Base-by-base conservation (phyloP, 306 rosid genomes). In the Prunus davidiana region DNA sequence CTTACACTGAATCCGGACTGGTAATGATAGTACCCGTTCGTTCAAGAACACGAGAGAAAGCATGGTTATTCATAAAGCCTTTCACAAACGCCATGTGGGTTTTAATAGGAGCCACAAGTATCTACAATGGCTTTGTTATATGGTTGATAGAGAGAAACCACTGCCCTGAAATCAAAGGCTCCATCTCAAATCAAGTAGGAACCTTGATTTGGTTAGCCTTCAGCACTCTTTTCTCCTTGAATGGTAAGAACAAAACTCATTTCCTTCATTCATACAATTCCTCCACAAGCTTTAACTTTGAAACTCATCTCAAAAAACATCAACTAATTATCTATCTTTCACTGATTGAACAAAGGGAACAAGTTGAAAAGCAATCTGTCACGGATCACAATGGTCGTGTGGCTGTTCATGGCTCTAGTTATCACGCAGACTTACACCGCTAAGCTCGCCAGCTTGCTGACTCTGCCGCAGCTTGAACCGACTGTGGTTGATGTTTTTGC, bases 101-200 rank as follows among this genome's bases (percentile, higher is more conserved):
- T 67, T 32, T 81, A 14, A 81, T 77, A 46, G 78, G 57, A 25
- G 76, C 47, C 49, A 64, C 86, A 16, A 50, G 12, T 63, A 43
- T 76, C 80, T 83, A 83, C 76, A 88, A 79, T 52, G 91, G 86
- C 57, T 83, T 88, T 79, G 86, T 85, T 9, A 72, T 85, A 2
- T 85, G 91, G 89, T 56, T 88, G 41, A 70, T 85, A 46, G 91
- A 85, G 50, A 79, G 83, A 63, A 73, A 64, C 34, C 81, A 81
- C n/a, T 32, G 60, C 73, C 79, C 77, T 11, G 76, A 67, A 22
- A 56, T 76, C 46, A 71, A 46, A 3, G 85, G 88, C 45, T 71
- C 89, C 13, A 16, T 57, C 63, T 30, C 57, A 24, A 73, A 79
- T 64, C 91, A 88, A 71, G 72, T 77, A 2, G 83, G 87, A 20